Percentiles rank a stretch among this genome's conserved stretches.
Conservation (phyloP, 257 asterid genomes). For the Solanum rostratum region DNA sequence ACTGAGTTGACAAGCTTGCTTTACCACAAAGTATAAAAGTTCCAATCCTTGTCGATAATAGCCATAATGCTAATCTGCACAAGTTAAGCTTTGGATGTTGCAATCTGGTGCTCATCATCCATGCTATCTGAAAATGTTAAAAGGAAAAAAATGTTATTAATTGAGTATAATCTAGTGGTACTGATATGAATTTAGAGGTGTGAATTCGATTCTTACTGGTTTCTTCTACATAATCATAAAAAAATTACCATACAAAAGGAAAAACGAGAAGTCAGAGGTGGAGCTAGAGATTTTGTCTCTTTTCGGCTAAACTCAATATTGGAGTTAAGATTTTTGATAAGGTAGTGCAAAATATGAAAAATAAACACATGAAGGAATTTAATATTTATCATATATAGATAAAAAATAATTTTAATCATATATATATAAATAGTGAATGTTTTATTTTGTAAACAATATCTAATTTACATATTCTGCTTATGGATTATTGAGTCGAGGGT, state of each 20-base stretch:
- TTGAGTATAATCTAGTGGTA: neutral
- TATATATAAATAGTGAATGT: no score
- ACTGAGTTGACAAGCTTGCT: slow-evolving; percentile 31
- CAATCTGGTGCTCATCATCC: slow-evolving; percentile 15
- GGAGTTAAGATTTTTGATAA: no score
- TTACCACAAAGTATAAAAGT: slow-evolving; percentile 50
- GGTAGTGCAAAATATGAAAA: no score
- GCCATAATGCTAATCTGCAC: slow-evolving; percentile 24
- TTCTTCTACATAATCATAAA: neutral
- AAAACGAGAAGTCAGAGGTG: neutral
- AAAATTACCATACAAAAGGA: no score
- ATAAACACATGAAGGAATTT: no score
- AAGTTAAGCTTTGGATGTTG: slow-evolving; percentile 23
- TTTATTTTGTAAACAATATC: no score
- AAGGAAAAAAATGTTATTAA: no score
- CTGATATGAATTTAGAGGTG: neutral
- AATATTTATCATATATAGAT: no score
- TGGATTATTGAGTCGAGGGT: no score
- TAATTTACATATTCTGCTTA: no score
- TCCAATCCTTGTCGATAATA: slow-evolving; percentile 58
- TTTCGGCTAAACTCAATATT: neutral
- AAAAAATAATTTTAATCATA: no score
- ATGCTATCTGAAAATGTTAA: slow-evolving; percentile 20
- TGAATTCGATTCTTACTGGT: neutral
- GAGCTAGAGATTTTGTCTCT: neutral